Percentiles rank a stretch among this genome's conserved stretches.
These are phyloP conservation scores for Penicillium frequentans DNA, from an alignment of 2,329 filamentous ascomycete genomes.

Conservation along the genomic window DNA sequence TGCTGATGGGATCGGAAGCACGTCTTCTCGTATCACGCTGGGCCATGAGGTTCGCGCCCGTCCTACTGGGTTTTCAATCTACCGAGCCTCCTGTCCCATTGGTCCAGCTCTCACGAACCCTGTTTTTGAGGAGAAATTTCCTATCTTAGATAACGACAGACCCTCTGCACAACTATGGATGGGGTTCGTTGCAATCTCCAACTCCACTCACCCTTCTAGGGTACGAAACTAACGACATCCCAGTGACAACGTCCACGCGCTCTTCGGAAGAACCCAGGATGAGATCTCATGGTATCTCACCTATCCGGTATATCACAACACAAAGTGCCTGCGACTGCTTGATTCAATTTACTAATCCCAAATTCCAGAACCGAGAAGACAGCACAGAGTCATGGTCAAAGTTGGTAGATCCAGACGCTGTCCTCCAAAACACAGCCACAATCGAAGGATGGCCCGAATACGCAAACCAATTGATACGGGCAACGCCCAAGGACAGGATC, in stretches of 20 bases:
- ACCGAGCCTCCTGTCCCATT: constrained; percentile 17
- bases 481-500: constrained; percentile 9
- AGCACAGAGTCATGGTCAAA: constrained; percentile 15
- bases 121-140: constrained; percentile 1
- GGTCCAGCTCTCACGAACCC: constrained; percentile 7
- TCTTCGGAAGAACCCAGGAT: background rate
- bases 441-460: constrained; percentile 14
- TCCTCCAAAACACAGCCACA: constrained; percentile 10
- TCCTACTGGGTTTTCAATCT: constrained; percentile 26
- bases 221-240: background rate
- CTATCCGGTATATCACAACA: constrained; percentile 4
- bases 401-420: constrained; percentile 5
- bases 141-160: background rate
- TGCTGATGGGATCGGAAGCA: constrained; percentile 34
- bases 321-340: background rate
- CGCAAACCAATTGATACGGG: constrained; percentile 7
- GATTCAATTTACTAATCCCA: background rate
- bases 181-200: background rate
- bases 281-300: constrained; percentile 5
- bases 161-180: constrained; percentile 2
- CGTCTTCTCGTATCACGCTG: constrained; percentile 19
- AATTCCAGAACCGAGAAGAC: background rate
- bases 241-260: background rate
- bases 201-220: background rate
- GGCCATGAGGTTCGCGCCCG: constrained; percentile 20